These are phyloP conservation scores for Candida dendrica DNA, from an alignment of 805 yeast species.

Conservation along the genomic window DNA sequence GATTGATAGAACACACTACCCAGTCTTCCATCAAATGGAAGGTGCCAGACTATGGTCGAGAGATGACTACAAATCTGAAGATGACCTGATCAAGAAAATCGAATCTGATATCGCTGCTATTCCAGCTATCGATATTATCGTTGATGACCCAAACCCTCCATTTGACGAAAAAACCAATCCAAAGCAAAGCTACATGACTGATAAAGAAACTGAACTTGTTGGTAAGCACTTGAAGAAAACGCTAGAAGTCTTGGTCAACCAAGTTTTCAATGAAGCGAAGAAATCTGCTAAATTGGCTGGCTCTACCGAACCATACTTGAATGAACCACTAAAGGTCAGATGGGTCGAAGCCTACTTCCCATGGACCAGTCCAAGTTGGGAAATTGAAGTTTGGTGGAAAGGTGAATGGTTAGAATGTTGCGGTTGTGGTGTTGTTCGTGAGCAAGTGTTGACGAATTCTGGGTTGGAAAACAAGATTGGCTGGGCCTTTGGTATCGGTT, in stretches of 20 bases:
- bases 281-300: slow-evolving; percentile 57
- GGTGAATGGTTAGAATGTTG: slow-evolving; percentile 97
- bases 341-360: slow-evolving; percentile 97
- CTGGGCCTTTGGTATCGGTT: slow-evolving; percentile 97
- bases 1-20: slow-evolving; percentile 92
- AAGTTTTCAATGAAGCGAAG: slow-evolving; percentile 70
- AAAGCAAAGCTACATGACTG: slow-evolving; percentile 70
- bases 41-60: slow-evolving; percentile 86
- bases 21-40: slow-evolving; percentile 96
- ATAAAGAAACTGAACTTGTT: slow-evolving; percentile 59
- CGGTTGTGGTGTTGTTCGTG: slow-evolving; percentile 88
- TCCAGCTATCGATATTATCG: slow-evolving; percentile 62
- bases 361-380: slow-evolving; percentile 98
- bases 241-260: slow-evolving; percentile 72
- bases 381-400: slow-evolving; percentile 97
- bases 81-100: slow-evolving; percentile 36
- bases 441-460: slow-evolving; percentile 67
- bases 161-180: slow-evolving; percentile 58
- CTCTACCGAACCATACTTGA: slow-evolving; percentile 47
- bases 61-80: slow-evolving; percentile 24
- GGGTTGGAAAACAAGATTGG: slow-evolving; percentile 67
- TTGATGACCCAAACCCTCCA: slow-evolving; percentile 64
- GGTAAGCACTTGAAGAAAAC: slow-evolving; percentile 80
- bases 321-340: slow-evolving; percentile 75
- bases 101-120: slow-evolving; percentile 54